Conservation (phyloP, 768 basidiomycete genomes). For the Austroboletus eburneus region DNA sequence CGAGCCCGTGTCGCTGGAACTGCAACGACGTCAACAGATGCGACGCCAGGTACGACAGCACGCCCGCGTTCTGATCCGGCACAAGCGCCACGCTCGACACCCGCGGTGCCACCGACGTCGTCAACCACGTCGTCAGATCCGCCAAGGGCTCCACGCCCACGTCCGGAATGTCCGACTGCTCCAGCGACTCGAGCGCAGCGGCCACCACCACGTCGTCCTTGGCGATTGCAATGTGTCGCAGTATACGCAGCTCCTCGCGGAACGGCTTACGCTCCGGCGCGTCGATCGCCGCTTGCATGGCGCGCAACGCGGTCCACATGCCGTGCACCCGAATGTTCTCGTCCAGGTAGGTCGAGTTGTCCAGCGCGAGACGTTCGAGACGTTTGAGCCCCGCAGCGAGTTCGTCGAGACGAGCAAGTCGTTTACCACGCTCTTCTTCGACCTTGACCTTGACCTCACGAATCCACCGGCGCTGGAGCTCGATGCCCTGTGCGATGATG, state of each 20-base stretch:
- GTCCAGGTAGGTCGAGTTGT: slow-evolving; percentile 87
- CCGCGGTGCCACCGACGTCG: slow-evolving; percentile 73
- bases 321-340: slow-evolving; percentile 91
- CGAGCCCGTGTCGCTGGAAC: slow-evolving; percentile 75
- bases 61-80: slow-evolving; percentile 84
- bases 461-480: slow-evolving; percentile 95
- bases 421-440: slow-evolving; percentile 93
- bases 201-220: slow-evolving; percentile 66
- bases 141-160: slow-evolving; percentile 84
- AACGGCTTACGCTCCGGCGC: slow-evolving; percentile 75
- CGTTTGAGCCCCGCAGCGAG: slow-evolving; percentile 87
- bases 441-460: slow-evolving; percentile 94
- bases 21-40: slow-evolving; percentile 67
- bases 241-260: slow-evolving; percentile 81
- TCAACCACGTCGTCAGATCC: slow-evolving; percentile 90
- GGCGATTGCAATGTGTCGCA: slow-evolving; percentile 68
- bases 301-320: slow-evolving; percentile 90
- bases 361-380: slow-evolving; percentile 85
- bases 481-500: slow-evolving; percentile 94
- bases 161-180: slow-evolving; percentile 69
- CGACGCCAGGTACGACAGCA: slow-evolving; percentile 85
- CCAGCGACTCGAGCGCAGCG: slow-evolving; percentile 65
- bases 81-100: slow-evolving; percentile 89
- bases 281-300: slow-evolving; percentile 63
- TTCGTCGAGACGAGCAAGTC: slow-evolving; percentile 91